Evolutionary conservation across 192 early-diverging fungal genomes (phyloP), one percentile per base, ranked within the genome.

Genomic region (Coemansia sp.): DNA sequence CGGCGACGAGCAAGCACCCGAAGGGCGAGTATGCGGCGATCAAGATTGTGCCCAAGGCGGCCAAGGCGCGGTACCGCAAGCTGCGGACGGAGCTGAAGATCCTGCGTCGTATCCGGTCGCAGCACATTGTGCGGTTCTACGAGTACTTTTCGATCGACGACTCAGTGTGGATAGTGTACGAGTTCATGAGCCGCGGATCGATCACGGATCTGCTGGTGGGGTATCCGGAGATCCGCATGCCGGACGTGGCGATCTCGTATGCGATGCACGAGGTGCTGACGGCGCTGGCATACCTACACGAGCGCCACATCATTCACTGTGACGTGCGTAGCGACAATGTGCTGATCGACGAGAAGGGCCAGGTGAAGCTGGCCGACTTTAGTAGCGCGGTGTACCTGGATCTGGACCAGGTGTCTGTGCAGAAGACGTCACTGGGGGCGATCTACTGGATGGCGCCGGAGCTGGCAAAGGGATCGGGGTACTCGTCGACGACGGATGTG

Each of bases 301-400:
- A 70, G 56, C 67, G 74, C 19, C 65, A 69, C 28, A 77, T 77
- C 34, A 47, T 83, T 37, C 82, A 84, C 65, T 75, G 82, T 53
- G 82, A 84, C 40, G 64, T 84, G 45, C 74, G 79, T 55, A 81
- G 79, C 62, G 82, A 84, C 79, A 81, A 84, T 38, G 62, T 84
- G 30, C 64, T 84, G 42, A 72, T 84, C 30, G 73, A 72, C 55
- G 65, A 74, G 48, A 65, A 76, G 13, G 89, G 89, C 17, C 77
- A 84, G 61, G 86, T 89, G 38, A 91, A 89, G 70, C 83, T 90
- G 66, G 84, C 82, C 0, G 79, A 84, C 42, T 81, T 84, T 57
- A 74, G 74, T 63, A 75, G 65, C 53, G 82, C 76, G 11, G 77
- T 75, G 59, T 66, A 65, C 25, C 45, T 81, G 65, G 62, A 72